Percentiles rank a stretch among this genome's conserved stretches.
These are phyloP conservation scores for Nannochloropsis gaditana DNA, from an alignment of 108 stramenopile genomes.

Conservation along the genomic window DNA sequence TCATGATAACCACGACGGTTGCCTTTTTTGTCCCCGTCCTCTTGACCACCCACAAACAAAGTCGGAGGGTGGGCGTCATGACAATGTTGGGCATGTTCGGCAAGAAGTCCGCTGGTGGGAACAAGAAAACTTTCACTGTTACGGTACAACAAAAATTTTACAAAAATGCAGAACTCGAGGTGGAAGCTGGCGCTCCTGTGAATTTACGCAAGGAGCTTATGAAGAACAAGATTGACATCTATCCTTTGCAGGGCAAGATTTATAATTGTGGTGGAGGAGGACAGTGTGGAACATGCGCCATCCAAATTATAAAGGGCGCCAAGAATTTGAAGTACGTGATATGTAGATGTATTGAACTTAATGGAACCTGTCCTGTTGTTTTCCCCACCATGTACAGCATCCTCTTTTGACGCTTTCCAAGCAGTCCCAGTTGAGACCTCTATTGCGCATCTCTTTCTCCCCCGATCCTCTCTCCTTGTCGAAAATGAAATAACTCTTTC, in stretches of 20 bases:
- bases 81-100: conserved; percentile 20
- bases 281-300: conserved; percentile 45
- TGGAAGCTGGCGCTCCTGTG: conserved; percentile 3
- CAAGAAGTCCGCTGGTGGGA: neutral
- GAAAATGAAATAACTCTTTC: too few relatives aligned
- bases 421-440: too few relatives aligned
- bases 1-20: conserved; percentile 2
- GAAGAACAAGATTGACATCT: conserved; percentile 40
- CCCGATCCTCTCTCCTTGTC: too few relatives aligned
- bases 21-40: conserved; percentile 14
- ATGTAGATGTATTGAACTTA: neutral
- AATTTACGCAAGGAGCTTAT: conserved; percentile 44
- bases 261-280: conserved; percentile 44
- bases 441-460: too few relatives aligned
- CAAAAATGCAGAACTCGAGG: conserved; percentile 33
- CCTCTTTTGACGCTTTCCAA: too few relatives aligned
- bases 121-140: conserved; percentile 28
- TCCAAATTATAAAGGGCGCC: conserved; percentile 26
- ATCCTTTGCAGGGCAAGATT: conserved; percentile 38
- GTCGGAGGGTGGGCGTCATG: neutral
- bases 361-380: too few relatives aligned
- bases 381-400: too few relatives aligned
- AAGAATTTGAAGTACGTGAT: conserved; percentile 6
- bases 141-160: conserved; percentile 44
- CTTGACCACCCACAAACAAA: neutral